phyloP scores from a whole-genome alignment of 1,284 basidiomycete species.

The Melampsora americana region DNA sequence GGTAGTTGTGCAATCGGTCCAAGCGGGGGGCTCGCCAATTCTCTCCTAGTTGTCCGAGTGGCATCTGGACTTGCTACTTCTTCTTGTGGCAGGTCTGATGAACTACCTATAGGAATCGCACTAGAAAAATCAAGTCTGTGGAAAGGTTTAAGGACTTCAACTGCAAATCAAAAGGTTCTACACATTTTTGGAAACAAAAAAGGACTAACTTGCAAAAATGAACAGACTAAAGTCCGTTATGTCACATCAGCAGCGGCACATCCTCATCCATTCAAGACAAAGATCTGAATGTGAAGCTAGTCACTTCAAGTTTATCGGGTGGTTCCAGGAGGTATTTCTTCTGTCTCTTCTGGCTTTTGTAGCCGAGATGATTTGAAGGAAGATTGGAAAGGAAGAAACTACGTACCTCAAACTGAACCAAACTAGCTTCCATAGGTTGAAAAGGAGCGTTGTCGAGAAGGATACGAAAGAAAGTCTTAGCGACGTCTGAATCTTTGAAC shows the following conservation, averaged over 20 bases:
- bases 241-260: not conserved
- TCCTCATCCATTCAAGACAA: no score
- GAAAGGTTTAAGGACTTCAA: not conserved
- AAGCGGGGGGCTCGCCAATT: no score
- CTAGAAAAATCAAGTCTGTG: constrained; percentile 9
- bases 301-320: no score
- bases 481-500: constrained; percentile 17
- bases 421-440: constrained; percentile 19
- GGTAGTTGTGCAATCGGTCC: not conserved
- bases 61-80: no score
- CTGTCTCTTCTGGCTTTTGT: no score
- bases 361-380: no score
- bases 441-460: constrained; percentile 29
- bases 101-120: not conserved
- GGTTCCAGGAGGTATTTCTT: no score
- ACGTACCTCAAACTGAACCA: constrained; percentile 38
- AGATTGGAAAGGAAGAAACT: no score
- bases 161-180: not conserved
- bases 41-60: no score
- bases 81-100: no score
- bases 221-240: not conserved
- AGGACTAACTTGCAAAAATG: constrained; percentile 4
- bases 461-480: constrained; percentile 25
- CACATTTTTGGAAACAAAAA: not conserved
- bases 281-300: no score